Base-by-base conservation (phyloP, 768 basidiomycete species). In the Leccinum disarticulatum region DNA sequence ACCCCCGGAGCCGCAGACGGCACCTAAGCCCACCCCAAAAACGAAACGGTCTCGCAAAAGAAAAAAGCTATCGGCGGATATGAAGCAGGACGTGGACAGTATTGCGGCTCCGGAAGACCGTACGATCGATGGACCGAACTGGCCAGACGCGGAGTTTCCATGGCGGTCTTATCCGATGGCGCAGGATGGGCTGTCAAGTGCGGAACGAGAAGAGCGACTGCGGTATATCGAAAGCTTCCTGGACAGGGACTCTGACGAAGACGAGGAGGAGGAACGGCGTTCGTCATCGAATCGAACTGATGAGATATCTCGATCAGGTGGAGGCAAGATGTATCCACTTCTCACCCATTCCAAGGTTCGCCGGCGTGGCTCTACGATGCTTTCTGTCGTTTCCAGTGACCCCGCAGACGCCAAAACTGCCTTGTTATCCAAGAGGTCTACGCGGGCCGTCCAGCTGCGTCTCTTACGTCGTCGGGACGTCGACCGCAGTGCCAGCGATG, bases 111-210 rank as follows among this genome's bases (percentile, higher is more conserved):
- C 63, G 54, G 65, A 68, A 19, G 79, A 78, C 38, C 73, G 73
- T n/a, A 62, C 68, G 5, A 52, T 69, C 2, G 80, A 82, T 36
- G 81, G 74, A 55, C 88, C 90, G 10, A 87, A 90, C 67, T 93
- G 91, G 91, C 87, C 87, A 7, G 91, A 93, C 66, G 64, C 77
- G 8, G 85, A 85, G 72, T 92, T 91, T 66, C 91, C 91, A 22
- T 93, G 91, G 91, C 81, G 81, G 52, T 68, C 87, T 63, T 78
- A 86, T 56, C 78, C 76, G n/a, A 79, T 83, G 61, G 81, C 87
- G 68, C 79, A 81, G 33, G 75, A 76, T 25, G 82, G 85, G 52
- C 63, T 78, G 50, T 77, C 78, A 25, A 82, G 80, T 65, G 78
- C 79, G 31, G 80, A 86, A 66, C 78, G 84, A 64, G 82, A 81